Conservation (phyloP, 345 rosid genomes). For the Pistacia integerrima region DNA sequence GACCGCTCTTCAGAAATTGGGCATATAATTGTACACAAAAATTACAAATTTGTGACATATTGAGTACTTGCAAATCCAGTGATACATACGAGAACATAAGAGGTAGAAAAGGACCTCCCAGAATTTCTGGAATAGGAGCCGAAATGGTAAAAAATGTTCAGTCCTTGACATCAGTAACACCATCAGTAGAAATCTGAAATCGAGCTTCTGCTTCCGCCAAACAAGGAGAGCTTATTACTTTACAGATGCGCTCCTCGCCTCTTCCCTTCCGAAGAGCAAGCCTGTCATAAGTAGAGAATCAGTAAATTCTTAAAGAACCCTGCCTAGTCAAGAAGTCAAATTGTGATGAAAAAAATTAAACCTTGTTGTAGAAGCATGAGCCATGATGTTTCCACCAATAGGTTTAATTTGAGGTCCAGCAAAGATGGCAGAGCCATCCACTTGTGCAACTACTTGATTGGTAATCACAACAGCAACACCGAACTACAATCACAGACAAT, state of each 20-base stretch:
- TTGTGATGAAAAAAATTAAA: conserved; percentile 9
- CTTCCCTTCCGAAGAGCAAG: conserved; percentile 91
- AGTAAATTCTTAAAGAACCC: neutral
- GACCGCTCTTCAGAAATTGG: neutral
- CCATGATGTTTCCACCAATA: conserved; percentile 97
- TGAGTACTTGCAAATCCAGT: neutral
- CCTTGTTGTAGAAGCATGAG: conserved; percentile 99
- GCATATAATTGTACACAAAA: neutral
- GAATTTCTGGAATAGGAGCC: neutral
- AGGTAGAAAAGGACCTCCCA: conserved; percentile 2
- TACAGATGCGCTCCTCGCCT: conserved; percentile 94
- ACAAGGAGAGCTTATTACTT: conserved; percentile 96
- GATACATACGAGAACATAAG: neutral
- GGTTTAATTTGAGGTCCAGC: conserved; percentile 99
- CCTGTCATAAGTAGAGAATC: conserved; percentile 35
- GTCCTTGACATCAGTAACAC: conserved; percentile 85
- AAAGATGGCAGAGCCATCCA: conserved; percentile 92
- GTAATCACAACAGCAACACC: conserved; percentile 96
- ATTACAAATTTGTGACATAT: neutral
- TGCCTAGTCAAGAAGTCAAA: neutral
- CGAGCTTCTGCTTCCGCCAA: conserved; percentile 92
- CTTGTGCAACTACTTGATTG: conserved; percentile 98
- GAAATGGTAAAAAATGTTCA: conserved; percentile 30
- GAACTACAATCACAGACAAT: conserved; percentile 49
- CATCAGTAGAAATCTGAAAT: conserved; percentile 83